These are phyloP conservation scores for Ophiocordyceps camponoti-leonardi DNA, from an alignment of 2,329 filamentous ascomycete species.

Conservation along the genomic window DNA sequence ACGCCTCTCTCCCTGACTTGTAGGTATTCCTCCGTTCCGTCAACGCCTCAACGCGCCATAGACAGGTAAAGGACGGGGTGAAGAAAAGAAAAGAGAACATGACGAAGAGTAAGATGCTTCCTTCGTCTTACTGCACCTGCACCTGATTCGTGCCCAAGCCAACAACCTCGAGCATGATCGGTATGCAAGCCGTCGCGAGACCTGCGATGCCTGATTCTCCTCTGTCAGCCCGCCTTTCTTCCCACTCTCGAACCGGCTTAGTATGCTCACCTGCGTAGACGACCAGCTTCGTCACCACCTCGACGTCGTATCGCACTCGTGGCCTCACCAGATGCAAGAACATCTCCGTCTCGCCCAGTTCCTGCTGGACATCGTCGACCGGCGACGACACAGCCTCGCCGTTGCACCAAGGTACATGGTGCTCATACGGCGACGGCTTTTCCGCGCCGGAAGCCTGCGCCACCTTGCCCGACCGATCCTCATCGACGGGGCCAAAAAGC, in stretches of 20 bases:
- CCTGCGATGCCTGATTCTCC: conserved; percentile 54
- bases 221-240: background rate
- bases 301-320: conserved; percentile 90
- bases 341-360: conserved; percentile 56
- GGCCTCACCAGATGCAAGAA: conserved; percentile 74
- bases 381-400: conserved; percentile 29
- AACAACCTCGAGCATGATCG: conserved; percentile 51
- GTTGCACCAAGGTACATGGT: conserved; percentile 58
- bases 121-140: conserved; percentile 4
- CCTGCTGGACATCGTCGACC: conserved; percentile 19
- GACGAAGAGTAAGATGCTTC: too few species aligned
- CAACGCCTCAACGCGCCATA: background rate
- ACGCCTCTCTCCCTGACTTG: too few species aligned
- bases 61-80: background rate
- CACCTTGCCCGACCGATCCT: conserved; percentile 19
- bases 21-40: background rate
- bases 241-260: conserved; percentile 1
- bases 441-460: conserved; percentile 27
- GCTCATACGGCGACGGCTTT: conserved; percentile 37
- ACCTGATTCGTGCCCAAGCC: conserved; percentile 29
- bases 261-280: conserved; percentile 64
- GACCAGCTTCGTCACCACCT: conserved; percentile 91
- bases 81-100: too few species aligned
- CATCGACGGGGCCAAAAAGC: conserved; percentile 20
- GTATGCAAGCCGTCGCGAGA: conserved; percentile 61